Percentiles rank a stretch among this genome's conserved stretches.
These are phyloP conservation scores for Pelargonium cotyledonis DNA, from an alignment of 441 rosid species.

Conservation along the genomic window DNA sequence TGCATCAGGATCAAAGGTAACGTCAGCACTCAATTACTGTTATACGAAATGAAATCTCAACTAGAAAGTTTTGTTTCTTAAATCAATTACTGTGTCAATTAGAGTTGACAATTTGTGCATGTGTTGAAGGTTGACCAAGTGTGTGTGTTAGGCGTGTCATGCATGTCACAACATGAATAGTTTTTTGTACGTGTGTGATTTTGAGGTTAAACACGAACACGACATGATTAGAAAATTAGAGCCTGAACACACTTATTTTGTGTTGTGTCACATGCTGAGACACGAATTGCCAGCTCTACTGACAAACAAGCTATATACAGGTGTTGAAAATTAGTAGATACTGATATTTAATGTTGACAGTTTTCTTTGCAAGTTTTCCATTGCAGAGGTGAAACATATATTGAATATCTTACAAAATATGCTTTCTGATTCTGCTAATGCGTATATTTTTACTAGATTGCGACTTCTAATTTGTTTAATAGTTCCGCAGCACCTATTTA, in stretches of 20 bases:
- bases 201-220: no score
- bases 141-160: no score
- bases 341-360: not conserved
- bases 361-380: not conserved
- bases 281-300: no score
- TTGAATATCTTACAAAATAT: not conserved
- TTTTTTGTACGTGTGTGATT: no score
- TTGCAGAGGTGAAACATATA: not conserved
- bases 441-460: not conserved
- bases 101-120: no score
- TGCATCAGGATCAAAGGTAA: constrained; percentile 11
- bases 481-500: not conserved
- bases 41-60: not conserved
- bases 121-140: no score
- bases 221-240: no score
- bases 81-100: not conserved
- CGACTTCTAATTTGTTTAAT: not conserved
- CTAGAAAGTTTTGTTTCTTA: not conserved
- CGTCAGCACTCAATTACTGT: not conserved
- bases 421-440: not conserved
- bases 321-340: not conserved
- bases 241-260: no score
- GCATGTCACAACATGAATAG: no score
- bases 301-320: not conserved
- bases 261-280: no score